phyloP scores from a whole-genome alignment of 352 stramenopile species.

The Phytophthora sp. region DNA sequence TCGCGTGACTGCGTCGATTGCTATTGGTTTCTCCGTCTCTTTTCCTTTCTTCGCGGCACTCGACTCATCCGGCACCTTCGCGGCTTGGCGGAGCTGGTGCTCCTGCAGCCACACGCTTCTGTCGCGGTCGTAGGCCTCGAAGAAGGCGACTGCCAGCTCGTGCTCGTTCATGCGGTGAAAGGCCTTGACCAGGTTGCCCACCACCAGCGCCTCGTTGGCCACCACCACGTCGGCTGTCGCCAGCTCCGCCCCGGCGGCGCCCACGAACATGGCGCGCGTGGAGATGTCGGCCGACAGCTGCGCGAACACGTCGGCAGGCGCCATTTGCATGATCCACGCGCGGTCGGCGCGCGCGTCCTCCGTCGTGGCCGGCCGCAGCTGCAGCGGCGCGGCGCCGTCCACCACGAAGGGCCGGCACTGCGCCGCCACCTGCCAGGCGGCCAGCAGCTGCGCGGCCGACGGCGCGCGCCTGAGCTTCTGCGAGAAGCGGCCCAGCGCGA shows the following conservation, averaged over 20 bases:
- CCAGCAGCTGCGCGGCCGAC: constrained; percentile 22
- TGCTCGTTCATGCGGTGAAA: constrained; percentile 31
- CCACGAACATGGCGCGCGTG: constrained; percentile 32
- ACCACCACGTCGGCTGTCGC: constrained; percentile 30
- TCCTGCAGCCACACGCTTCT: constrained; percentile 41
- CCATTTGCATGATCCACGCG: constrained; percentile 38
- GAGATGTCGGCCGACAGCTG: constrained; percentile 23
- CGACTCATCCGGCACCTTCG: neutral
- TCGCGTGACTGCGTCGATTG: constrained; percentile 20
- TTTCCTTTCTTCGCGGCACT: neutral
- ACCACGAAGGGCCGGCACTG: constrained; percentile 40
- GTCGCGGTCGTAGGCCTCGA: constrained; percentile 40
- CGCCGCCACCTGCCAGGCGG: constrained; percentile 34
- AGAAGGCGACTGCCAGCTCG: constrained; percentile 35
- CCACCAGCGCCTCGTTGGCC: constrained; percentile 36
- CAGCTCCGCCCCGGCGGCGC: constrained; percentile 5
- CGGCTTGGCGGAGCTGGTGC: constrained; percentile 25
- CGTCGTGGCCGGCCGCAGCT: constrained; percentile 7
- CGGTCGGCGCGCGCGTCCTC: neutral
- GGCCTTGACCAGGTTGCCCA: constrained; percentile 28
- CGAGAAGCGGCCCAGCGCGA: constrained; percentile 32
- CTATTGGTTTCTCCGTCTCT: neutral
- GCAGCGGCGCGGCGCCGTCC: constrained; percentile 2
- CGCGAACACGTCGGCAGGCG: constrained; percentile 41
- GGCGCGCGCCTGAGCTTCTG: constrained; percentile 18